Evolutionary conservation across 2,329 filamentous ascomycete genomes (phyloP).

Genomic region (Ophiostoma populinum): DNA sequence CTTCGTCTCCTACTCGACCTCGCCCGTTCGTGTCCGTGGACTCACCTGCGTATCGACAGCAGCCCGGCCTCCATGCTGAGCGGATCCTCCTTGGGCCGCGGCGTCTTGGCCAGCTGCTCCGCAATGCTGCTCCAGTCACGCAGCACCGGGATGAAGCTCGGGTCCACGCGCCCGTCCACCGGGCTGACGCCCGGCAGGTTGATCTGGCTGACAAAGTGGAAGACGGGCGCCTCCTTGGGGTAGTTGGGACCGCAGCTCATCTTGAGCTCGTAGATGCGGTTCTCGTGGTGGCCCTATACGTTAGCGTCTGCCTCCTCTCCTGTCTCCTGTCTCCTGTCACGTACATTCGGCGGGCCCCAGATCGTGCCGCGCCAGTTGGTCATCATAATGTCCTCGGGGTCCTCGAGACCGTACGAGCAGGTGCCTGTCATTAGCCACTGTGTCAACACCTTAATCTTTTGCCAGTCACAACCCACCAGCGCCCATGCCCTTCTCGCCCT

Average conservation of each 20-base stretch:
- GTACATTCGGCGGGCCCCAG: conserved; percentile 83
- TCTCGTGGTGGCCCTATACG: conserved; percentile 71
- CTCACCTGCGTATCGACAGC: conserved; percentile 19
- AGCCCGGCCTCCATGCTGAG: conserved; percentile 20
- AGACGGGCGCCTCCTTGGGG: conserved; percentile 72
- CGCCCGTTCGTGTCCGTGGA: not conserved
- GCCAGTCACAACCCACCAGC: too few relatives aligned
- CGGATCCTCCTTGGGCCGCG: conserved; percentile 17
- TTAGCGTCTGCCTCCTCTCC: not conserved
- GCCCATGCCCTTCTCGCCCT: conserved; percentile 93
- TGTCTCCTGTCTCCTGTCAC: conserved; percentile 17
- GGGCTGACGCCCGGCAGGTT: conserved; percentile 90
- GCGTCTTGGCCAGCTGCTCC: conserved; percentile 46
- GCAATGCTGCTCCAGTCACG: conserved; percentile 85
- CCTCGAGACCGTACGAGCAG: conserved; percentile 89
- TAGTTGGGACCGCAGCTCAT: conserved; percentile 88
- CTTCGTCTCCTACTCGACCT: not conserved
- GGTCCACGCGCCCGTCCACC: conserved; percentile 68
- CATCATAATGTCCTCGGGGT: conserved; percentile 90
- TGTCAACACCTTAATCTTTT: too few relatives aligned
- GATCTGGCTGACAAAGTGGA: conserved; percentile 86
- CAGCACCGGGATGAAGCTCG: conserved; percentile 66
- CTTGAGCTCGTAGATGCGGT: conserved; percentile 95
- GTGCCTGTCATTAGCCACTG: not conserved
- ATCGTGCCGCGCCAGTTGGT: conserved; percentile 98